These are phyloP conservation scores for Pseudonitzschia pungens DNA, from an alignment of 108 stramenopile species.

Conservation along the genomic window DNA sequence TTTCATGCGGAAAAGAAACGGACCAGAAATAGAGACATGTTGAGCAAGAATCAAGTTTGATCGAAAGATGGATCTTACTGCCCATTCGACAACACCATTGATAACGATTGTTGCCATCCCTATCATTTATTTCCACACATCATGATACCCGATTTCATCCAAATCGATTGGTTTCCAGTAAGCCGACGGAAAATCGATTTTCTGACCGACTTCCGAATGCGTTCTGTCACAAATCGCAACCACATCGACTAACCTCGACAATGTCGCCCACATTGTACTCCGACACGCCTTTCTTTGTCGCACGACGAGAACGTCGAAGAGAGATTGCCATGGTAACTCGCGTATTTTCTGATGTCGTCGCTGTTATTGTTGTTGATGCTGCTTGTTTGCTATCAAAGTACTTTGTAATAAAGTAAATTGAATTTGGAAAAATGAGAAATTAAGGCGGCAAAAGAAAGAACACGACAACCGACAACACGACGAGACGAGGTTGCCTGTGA, in stretches of 20 bases:
- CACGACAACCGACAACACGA: neutral
- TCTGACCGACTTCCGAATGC: neutral
- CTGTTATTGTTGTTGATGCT: neutral
- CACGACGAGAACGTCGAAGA: conserved; percentile 32
- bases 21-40: neutral
- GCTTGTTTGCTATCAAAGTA: neutral
- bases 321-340: conserved; percentile 29
- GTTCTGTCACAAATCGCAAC: neutral
- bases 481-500: neutral
- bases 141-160: neutral
- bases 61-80: neutral
- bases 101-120: neutral
- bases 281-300: conserved; percentile 38
- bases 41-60: neutral
- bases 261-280: conserved; percentile 48
- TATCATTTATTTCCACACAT: no score
- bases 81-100: neutral
- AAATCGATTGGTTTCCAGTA: neutral
- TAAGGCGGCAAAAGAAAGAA: neutral
- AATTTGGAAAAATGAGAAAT: neutral
- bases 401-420: neutral
- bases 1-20: conserved; percentile 17
- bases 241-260: conserved; percentile 40
- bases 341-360: neutral
- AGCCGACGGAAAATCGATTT: neutral